Conservation (phyloP, 108 stramenopile species). For the Pseudonitzschia multiseries region DNA sequence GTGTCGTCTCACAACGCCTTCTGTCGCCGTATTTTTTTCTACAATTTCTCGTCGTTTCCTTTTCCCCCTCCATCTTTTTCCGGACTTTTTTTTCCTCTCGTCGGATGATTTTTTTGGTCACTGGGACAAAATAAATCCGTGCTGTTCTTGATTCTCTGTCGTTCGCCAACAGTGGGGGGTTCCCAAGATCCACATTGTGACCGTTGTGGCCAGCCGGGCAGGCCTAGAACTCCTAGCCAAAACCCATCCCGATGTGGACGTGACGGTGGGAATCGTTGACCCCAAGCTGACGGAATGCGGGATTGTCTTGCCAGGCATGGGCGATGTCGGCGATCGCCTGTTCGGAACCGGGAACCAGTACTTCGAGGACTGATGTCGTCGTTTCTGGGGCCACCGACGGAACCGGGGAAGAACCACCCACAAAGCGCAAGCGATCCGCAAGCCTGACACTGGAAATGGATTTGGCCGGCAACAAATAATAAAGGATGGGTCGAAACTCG, state of each 20-base stretch:
- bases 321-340: slow-evolving; percentile 95
- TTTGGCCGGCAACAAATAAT: not conserved
- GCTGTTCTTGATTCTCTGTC: no score
- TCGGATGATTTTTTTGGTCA: no score
- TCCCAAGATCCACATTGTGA: slow-evolving; percentile 78
- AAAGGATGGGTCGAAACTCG: not conserved
- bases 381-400: not conserved
- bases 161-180: slow-evolving; percentile 71
- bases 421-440: slow-evolving; percentile 7
- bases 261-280: slow-evolving; percentile 89
- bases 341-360: slow-evolving; percentile 55
- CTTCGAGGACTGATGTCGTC: not conserved
- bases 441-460: slow-evolving; percentile 13
- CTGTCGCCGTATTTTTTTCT: no score
- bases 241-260: slow-evolving; percentile 82
- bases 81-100: no score
- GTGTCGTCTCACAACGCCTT: not conserved
- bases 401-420: not conserved
- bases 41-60: no score
- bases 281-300: slow-evolving; percentile 75
- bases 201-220: slow-evolving; percentile 76
- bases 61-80: no score
- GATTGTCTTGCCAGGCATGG: slow-evolving; percentile 90
- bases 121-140: no score
- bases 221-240: slow-evolving; percentile 71